Conservation (phyloP, 2,329 filamentous ascomycete genomes). For the Sporothrix inflata region DNA sequence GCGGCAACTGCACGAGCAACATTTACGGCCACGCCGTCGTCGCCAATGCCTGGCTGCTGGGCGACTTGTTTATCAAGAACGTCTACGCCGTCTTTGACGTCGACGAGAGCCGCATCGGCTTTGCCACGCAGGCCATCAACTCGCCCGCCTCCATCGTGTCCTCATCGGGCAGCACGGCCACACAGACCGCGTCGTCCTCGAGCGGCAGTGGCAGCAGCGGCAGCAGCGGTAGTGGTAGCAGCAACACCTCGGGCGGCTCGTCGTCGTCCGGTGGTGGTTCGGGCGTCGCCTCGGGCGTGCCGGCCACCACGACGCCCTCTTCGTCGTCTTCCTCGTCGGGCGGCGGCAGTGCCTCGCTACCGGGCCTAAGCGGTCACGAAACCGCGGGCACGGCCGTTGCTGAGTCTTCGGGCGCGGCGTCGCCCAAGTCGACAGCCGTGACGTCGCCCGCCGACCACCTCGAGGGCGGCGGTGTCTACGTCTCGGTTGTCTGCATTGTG, state of each 20-base stretch:
- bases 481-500: constrained; percentile 35
- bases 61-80: constrained; percentile 86
- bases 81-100: constrained; percentile 85
- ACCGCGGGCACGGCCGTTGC: constrained; percentile 39
- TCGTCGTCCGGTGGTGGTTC: constrained; percentile 29
- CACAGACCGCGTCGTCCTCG: constrained; percentile 14
- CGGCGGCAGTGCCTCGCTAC: constrained; percentile 30
- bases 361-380: constrained; percentile 46
- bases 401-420: constrained; percentile 32
- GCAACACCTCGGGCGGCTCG: neutral
- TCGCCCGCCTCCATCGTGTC: neutral
- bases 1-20: constrained; percentile 66
- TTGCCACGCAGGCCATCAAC: constrained; percentile 24
- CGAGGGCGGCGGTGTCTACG: constrained; percentile 32
- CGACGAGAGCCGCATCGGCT: constrained; percentile 61
- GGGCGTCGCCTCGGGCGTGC: constrained; percentile 23
- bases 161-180: constrained; percentile 2
- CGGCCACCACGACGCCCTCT: constrained; percentile 34
- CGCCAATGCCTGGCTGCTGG: constrained; percentile 72
- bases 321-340: constrained; percentile 18
- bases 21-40: constrained; percentile 74
- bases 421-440: constrained; percentile 34
- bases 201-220: neutral
- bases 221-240: too few relatives aligned
- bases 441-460: constrained; percentile 37